phyloP scores from a whole-genome alignment of 805 yeast genomes.

The Candida sphagnicola region DNA sequence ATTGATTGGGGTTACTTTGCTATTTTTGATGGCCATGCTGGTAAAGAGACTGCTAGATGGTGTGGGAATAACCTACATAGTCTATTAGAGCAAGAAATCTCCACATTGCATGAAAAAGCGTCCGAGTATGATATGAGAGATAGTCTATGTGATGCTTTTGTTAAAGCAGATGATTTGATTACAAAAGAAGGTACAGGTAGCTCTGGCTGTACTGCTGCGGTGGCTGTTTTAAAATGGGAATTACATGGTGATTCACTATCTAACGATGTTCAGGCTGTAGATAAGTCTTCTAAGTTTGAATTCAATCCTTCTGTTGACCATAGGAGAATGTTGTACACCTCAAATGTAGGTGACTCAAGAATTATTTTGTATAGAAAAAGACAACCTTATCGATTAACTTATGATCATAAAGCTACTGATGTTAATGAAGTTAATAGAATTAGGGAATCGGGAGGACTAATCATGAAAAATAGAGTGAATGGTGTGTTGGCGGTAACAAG shows the following conservation, averaged over 20 bases:
- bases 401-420: constrained; percentile 93
- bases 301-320: constrained; percentile 47
- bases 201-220: constrained; percentile 95
- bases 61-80: constrained; percentile 84
- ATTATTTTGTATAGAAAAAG: constrained; percentile 75
- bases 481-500: constrained; percentile 95
- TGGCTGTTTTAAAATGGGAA: constrained; percentile 88
- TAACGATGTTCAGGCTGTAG: too few relatives aligned
- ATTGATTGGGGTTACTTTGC: constrained; percentile 95
- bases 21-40: constrained; percentile 96
- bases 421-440: constrained; percentile 71
- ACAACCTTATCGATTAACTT: constrained; percentile 71
- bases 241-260: too few relatives aligned
- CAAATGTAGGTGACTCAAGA: constrained; percentile 93
- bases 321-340: constrained; percentile 79
- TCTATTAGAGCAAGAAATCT: constrained; percentile 55
- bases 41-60: constrained; percentile 89
- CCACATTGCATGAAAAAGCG: constrained; percentile 26
- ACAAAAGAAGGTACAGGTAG: constrained; percentile 59
- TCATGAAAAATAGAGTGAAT: constrained; percentile 87
- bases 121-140: constrained; percentile 52
- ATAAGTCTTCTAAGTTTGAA: constrained; percentile 28
- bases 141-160: constrained; percentile 64
- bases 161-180: constrained; percentile 70
- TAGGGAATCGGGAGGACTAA: constrained; percentile 75